These are phyloP conservation scores for Monosporascus sp. DNA, from an alignment of 2,329 filamentous ascomycete genomes.

Conservation along the genomic window DNA sequence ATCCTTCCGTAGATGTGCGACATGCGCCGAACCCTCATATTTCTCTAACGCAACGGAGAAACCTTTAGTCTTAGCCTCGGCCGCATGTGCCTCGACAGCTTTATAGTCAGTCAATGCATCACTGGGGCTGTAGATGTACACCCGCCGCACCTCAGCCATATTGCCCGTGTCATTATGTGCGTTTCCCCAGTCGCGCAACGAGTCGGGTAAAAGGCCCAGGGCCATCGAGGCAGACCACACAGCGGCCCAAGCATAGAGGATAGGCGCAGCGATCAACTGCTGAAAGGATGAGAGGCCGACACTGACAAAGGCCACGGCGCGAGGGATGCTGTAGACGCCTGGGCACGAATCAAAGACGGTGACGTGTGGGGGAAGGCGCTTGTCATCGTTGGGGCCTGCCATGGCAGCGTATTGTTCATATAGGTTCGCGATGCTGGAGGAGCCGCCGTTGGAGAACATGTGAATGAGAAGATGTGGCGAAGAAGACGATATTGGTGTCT, in stretches of 20 bases:
- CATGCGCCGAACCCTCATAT: constrained; percentile 8
- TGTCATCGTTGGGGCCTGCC: not conserved
- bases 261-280: not conserved
- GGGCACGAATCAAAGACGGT: constrained; percentile 7
- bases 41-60: constrained; percentile 8
- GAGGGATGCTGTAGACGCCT: not conserved
- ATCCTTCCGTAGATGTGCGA: constrained; percentile 11
- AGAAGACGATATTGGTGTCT: not conserved
- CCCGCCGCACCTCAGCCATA: constrained; percentile 6
- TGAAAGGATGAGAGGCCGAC: constrained; percentile 1
- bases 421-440: constrained; percentile 3
- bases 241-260: constrained; percentile 1
- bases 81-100: constrained; percentile 10
- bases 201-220: constrained; percentile 3
- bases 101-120: constrained; percentile 6
- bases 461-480: constrained; percentile 4
- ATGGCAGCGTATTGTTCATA: constrained; percentile 1
- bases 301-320: not conserved
- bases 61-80: constrained; percentile 7
- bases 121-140: constrained; percentile 11
- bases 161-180: constrained; percentile 6
- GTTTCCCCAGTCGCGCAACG: constrained; percentile 3
- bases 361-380: constrained; percentile 4
- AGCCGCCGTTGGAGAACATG: constrained; percentile 7
- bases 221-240: not conserved